Conservation (phyloP, 352 stramenopile species). For the Pythium dissotocum region DNA sequence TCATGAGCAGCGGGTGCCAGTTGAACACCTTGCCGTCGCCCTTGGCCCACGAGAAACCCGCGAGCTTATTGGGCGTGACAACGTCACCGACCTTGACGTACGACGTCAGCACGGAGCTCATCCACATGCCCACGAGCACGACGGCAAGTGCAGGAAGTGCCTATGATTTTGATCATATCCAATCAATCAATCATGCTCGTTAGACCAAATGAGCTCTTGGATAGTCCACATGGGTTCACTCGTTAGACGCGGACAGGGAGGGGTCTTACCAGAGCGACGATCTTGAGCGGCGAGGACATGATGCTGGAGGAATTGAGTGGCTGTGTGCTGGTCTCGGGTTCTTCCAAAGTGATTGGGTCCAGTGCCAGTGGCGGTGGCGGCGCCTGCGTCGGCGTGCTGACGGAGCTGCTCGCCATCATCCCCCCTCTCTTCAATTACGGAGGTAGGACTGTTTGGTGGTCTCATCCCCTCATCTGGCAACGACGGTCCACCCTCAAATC, state of each 20-base stretch:
- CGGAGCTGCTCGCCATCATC: slow-evolving; percentile 3
- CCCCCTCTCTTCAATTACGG: slow-evolving; percentile 4
- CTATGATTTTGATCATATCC: slow-evolving; percentile 25
- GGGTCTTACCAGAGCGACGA: slow-evolving; percentile 19
- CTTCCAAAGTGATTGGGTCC: slow-evolving; percentile 17
- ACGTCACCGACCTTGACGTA: slow-evolving; percentile 46
- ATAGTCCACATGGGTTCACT: slow-evolving; percentile 20
- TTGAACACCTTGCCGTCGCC: slow-evolving; percentile 78
- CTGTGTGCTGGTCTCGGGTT: background rate
- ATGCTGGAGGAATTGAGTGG: background rate
- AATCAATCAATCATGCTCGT: background rate
- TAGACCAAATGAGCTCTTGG: slow-evolving; percentile 23
- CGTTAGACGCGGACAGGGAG: background rate
- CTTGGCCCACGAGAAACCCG: slow-evolving; percentile 70
- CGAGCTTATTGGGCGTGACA: slow-evolving; percentile 46
- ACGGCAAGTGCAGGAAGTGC: slow-evolving; percentile 54
- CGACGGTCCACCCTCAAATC: slow-evolving; percentile 10
- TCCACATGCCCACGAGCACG: slow-evolving; percentile 74
- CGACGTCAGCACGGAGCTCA: slow-evolving; percentile 61
- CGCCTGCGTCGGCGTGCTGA: background rate
- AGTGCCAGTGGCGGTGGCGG: background rate
- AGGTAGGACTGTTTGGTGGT: slow-evolving; percentile 5
- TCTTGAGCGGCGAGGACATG: slow-evolving; percentile 19
- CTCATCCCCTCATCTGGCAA: slow-evolving; percentile 17
- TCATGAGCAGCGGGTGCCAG: slow-evolving; percentile 89